Conservation (phyloP, 2,329 filamentous ascomycete species). For the Trichocomaceae sp. region DNA sequence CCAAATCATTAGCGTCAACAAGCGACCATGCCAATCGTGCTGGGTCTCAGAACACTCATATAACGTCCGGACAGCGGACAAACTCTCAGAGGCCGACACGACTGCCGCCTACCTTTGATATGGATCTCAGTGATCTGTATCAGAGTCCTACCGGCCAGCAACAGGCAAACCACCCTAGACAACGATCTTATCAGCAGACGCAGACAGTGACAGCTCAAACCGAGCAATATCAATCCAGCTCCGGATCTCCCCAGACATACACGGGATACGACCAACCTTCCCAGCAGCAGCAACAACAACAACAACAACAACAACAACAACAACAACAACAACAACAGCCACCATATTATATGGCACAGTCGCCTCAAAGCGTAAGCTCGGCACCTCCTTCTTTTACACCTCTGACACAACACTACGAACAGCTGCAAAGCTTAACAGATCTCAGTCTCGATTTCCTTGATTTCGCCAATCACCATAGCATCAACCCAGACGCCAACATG, state of each 20-base stretch:
- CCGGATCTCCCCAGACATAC: slow-evolving; percentile 28
- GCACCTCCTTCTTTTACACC: slow-evolving; percentile 22
- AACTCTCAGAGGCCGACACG: slow-evolving; percentile 34
- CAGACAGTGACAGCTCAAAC: slow-evolving; percentile 4
- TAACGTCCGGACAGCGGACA: slow-evolving; percentile 20
- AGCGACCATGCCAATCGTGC: background rate
- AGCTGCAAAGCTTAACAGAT: slow-evolving; percentile 20
- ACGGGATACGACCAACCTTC: slow-evolving; percentile 33
- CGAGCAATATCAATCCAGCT: slow-evolving; percentile 23
- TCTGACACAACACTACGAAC: slow-evolving; percentile 16
- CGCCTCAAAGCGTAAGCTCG: slow-evolving; percentile 30
- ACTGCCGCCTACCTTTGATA: slow-evolving; percentile 52
- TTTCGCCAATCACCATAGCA: slow-evolving; percentile 33
- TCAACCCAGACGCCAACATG: slow-evolving; percentile 25
- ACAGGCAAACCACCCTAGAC: slow-evolving; percentile 24
- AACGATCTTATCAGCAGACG: slow-evolving; percentile 14
- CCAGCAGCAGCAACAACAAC: slow-evolving; percentile 18
- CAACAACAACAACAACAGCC: slow-evolving; percentile 1
- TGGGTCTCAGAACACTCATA: slow-evolving; percentile 17
- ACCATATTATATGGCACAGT: slow-evolving; percentile 27
- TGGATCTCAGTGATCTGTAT: slow-evolving; percentile 47
- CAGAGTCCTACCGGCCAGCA: slow-evolving; percentile 20
- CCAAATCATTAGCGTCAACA: slow-evolving; percentile 3
- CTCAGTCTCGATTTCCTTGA: slow-evolving; percentile 52
- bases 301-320: slow-evolving; percentile 16